Percentiles rank a stretch among this genome's conserved stretches.
phyloP scores from a whole-genome alignment of 2,329 filamentous ascomycete genomes.

The Aotearoamyces nothofagi region DNA sequence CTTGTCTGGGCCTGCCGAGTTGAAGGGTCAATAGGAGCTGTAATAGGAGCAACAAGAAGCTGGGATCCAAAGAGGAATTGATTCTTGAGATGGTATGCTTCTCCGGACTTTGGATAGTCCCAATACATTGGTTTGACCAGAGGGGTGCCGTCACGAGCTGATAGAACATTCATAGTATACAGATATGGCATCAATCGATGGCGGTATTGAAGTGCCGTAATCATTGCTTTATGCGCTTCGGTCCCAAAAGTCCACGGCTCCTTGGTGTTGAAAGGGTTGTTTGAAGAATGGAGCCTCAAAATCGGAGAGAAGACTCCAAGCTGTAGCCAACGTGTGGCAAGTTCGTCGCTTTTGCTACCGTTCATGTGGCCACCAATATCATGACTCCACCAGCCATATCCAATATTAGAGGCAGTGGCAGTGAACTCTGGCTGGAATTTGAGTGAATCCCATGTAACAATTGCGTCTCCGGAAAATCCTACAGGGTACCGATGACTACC shows the following conservation, averaged over 20 bases:
- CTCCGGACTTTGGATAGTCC: conserved; percentile 33
- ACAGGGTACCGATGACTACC: conserved; percentile 49
- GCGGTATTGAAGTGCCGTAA: conserved; percentile 33
- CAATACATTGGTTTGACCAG: conserved; percentile 49
- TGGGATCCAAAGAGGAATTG: conserved; percentile 43
- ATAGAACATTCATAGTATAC: conserved; percentile 37
- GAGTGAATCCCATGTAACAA: conserved; percentile 43
- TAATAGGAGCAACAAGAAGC: conserved; percentile 40
- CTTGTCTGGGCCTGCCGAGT: conserved; percentile 32
- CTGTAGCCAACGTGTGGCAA: conserved; percentile 45
- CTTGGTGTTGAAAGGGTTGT: conserved; percentile 41
- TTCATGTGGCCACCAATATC: conserved; percentile 50
- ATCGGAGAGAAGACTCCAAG: conserved; percentile 46
- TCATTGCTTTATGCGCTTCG: conserved; percentile 30
- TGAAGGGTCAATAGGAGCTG: conserved; percentile 28
- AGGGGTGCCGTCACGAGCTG: conserved; percentile 29
- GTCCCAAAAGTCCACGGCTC: conserved; percentile 43
- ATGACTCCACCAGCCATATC: conserved; percentile 55
- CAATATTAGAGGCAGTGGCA: conserved; percentile 49
- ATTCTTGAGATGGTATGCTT: conserved; percentile 40
- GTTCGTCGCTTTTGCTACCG: conserved; percentile 40
- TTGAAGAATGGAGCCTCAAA: conserved; percentile 42
- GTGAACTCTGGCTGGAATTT: conserved; percentile 53
- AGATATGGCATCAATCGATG: conserved; percentile 46
- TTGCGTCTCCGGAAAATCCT: conserved; percentile 47